These are phyloP conservation scores for Phylloporus arenicola DNA, from an alignment of 768 basidiomycete genomes.

Conservation along the genomic window DNA sequence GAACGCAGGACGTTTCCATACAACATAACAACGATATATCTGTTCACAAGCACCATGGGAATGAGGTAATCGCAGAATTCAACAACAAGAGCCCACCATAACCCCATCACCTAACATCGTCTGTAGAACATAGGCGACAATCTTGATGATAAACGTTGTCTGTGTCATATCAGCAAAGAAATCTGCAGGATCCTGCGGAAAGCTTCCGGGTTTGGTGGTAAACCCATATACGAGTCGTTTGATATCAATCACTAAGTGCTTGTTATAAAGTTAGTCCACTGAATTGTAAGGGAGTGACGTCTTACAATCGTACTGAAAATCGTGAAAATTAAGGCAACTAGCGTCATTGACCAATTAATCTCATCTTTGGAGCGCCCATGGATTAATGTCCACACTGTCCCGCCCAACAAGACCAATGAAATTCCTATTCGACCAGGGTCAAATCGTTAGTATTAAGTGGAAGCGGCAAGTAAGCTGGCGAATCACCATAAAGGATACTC, in stretches of 20 bases:
- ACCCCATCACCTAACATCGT: constrained; percentile 20
- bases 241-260: constrained; percentile 23
- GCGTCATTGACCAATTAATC: constrained; percentile 20
- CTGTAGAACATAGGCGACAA: constrained; percentile 21
- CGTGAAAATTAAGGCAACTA: constrained; percentile 19
- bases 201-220: constrained; percentile 12
- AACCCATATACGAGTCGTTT: constrained; percentile 25
- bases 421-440: constrained; percentile 8
- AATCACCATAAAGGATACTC: constrained; percentile 20
- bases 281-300: not conserved
- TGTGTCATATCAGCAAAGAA: constrained; percentile 28
- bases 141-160: constrained; percentile 29
- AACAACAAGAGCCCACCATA: constrained; percentile 1
- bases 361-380: constrained; percentile 10
- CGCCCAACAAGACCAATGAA: constrained; percentile 18
- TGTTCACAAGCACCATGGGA: not conserved
- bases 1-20: constrained; percentile 13
- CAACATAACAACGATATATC: constrained; percentile 23
- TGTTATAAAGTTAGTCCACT: constrained; percentile 1
- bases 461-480: not conserved
- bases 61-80: not conserved
- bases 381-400: constrained; percentile 23
- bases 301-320: constrained; percentile 18
- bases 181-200: constrained; percentile 8
- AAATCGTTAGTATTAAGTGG: not conserved